These are phyloP conservation scores for Papiliotrema flavescens DNA, from an alignment of 1,284 basidiomycete species.

Conservation along the genomic window DNA sequence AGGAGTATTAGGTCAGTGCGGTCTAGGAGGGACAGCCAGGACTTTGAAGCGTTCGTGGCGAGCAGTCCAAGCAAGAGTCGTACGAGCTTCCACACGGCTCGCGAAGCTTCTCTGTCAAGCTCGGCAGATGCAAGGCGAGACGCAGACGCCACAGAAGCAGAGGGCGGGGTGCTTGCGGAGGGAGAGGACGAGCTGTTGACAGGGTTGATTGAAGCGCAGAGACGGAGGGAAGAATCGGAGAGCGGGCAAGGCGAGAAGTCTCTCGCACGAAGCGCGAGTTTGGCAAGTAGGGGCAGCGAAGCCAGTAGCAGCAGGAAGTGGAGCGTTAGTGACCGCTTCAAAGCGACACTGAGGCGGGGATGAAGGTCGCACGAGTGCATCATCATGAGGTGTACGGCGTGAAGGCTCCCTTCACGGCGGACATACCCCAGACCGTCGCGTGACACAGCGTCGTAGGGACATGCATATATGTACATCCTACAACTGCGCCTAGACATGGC, in stretches of 20 bases:
- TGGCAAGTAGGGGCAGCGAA: background rate
- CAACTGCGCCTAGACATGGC: too few species aligned
- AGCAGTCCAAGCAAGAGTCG: background rate
- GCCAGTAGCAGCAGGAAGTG: background rate
- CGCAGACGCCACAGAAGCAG: background rate
- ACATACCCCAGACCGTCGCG: too few species aligned
- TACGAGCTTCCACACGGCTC: conserved; percentile 1
- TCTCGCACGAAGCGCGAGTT: background rate
- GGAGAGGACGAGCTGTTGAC: conserved; percentile 1
- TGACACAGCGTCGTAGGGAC: too few species aligned
- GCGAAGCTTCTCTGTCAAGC: background rate
- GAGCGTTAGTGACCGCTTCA: background rate
- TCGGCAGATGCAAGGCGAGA: background rate
- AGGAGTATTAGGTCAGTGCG: background rate
- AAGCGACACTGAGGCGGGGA: background rate
- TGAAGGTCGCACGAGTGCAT: too few species aligned
- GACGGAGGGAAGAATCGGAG: background rate
- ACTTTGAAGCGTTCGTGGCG: background rate
- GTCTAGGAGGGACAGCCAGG: background rate
- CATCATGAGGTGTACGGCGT: too few species aligned
- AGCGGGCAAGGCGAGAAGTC: background rate
- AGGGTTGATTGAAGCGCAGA: background rate
- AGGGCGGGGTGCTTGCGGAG: background rate
- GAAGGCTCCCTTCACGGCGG: too few species aligned
- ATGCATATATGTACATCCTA: too few species aligned